phyloP scores from a whole-genome alignment of 331 rosid species.

The Arachis monticola region DNA sequence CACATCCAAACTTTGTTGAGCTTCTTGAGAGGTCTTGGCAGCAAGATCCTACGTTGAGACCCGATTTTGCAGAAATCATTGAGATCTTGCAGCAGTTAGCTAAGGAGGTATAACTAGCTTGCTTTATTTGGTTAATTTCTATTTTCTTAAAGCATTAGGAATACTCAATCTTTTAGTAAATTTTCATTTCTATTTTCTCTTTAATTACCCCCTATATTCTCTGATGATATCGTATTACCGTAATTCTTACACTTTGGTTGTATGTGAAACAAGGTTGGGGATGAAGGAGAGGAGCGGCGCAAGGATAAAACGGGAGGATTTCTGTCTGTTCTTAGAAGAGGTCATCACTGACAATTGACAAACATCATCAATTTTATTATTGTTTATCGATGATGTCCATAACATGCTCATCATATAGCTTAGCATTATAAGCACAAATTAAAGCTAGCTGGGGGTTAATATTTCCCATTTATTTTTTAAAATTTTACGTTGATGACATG shows the following conservation, averaged over 20 bases:
- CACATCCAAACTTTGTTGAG: constrained; percentile 80
- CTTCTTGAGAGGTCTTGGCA: constrained; percentile 92
- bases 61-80: constrained; percentile 79
- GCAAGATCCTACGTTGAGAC: constrained; percentile 79
- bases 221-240: no score
- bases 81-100: constrained; percentile 66
- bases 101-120: constrained; percentile 61
- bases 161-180: no score
- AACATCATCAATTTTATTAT: no score
- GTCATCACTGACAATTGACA: constrained; percentile 53
- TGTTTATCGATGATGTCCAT: constrained; percentile 17
- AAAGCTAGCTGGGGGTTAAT: constrained; percentile 37
- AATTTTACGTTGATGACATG: constrained; percentile 41
- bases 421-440: no score
- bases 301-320: constrained; percentile 71
- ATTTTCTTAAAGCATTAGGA: no score
- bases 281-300: constrained; percentile 78
- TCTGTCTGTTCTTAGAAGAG: constrained; percentile 77
- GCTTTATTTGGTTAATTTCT: not conserved
- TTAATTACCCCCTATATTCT: no score
- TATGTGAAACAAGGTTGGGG: constrained; percentile 52
- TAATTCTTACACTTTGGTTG: not conserved
- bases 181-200: no score
- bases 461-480: constrained; percentile 26
- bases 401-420: constrained; percentile 23